phyloP scores from a whole-genome alignment of 2,329 filamentous ascomycete genomes.

The Arthrobotrys megalospora region DNA sequence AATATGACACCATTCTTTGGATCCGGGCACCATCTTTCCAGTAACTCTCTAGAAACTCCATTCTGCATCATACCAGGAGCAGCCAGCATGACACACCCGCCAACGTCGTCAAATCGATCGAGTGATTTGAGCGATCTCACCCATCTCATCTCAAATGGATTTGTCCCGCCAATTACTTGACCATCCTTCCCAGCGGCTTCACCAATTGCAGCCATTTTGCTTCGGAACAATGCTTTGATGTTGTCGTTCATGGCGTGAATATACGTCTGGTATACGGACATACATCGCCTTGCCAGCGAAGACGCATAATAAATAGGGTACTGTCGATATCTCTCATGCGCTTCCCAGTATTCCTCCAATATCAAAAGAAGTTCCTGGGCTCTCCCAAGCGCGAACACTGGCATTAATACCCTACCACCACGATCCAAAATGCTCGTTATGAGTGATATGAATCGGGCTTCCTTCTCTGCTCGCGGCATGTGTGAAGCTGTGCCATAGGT shows the following conservation, averaged over 20 bases:
- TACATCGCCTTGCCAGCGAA: slow-evolving; percentile 94
- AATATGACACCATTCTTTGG: slow-evolving; percentile 98
- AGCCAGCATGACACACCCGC: slow-evolving; percentile 95
- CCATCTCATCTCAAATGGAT: slow-evolving; percentile 95
- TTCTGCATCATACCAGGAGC: slow-evolving; percentile 95
- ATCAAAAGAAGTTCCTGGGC: slow-evolving; percentile 96
- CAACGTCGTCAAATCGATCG: slow-evolving; percentile 95
- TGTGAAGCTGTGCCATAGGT: slow-evolving; percentile 97
- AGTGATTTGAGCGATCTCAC: slow-evolving; percentile 92
- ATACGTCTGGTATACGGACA: slow-evolving; percentile 99
- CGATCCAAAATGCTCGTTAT: slow-evolving; percentile 92
- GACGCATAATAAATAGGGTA: slow-evolving; percentile 98
- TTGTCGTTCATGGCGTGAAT: slow-evolving; percentile 99
- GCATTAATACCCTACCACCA: slow-evolving; percentile 91
- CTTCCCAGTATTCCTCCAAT: slow-evolving; percentile 95
- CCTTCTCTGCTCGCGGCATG: slow-evolving; percentile 88
- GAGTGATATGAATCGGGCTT: slow-evolving; percentile 94
- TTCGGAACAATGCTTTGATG: slow-evolving; percentile 76
- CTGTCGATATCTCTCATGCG: slow-evolving; percentile 88
- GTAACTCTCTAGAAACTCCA: slow-evolving; percentile 89
- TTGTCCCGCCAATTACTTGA: slow-evolving; percentile 61
- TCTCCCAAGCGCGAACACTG: slow-evolving; percentile 92
- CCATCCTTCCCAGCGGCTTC: slow-evolving; percentile 81
- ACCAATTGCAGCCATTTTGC: slow-evolving; percentile 78
- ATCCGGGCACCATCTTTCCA: slow-evolving; percentile 96